Base-by-base conservation (phyloP, 2,329 filamentous ascomycete species). In the Epichloe typhina region DNA sequence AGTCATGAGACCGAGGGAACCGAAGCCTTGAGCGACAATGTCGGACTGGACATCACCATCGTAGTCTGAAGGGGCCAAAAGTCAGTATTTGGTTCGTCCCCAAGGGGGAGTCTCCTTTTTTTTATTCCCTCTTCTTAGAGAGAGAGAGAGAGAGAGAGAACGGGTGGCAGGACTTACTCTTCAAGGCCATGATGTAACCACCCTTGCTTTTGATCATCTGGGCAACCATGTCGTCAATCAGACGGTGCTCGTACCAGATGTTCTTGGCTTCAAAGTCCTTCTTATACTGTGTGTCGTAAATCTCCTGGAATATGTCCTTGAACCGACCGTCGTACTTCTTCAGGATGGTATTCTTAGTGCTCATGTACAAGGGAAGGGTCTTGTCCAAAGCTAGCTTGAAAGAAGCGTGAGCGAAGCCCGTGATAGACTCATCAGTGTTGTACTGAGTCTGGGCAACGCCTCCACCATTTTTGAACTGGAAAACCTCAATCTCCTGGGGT, bases 181-280 rank as follows among this genome's bases (percentile, higher is more conserved):
- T 98, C 69, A 97, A 81, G 55, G 93, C 93, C 78, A 97, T 96
- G 67, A 97, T 82, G 72, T 93, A 96, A 56, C 93, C 93, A 61
- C 93, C 93, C 63, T 84, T 82, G 72, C 86, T 93, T 86, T 98
- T 98, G 78, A 98, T 86, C 93, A 98, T 98, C 79, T 98, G 93
- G 47, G 93, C 93, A 57, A 98, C 93, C 93, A 98, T 97, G 73
- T 98, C 93, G 72, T 98, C 93, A 65, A 98, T 97, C 60, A 98
- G 78, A 64, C 93, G 86, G 75, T 98, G 93, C 83, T 98, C 93
- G 68, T 98, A 97, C 93, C 93, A 97, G 73, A 97, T 95, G 56
- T 80, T 80, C 77, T 89, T 88, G 64, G 83, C 84, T 67, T 96
- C 90, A 61, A 97, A 97, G 43, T 88, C 79, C 67, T 80, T 77